A percentile compares a stretch with the other conserved stretches of the same genome.
Evolutionary conservation across 2,329 filamentous ascomycete species (phyloP).

Genomic region (Colletotrichum melonis): DNA sequence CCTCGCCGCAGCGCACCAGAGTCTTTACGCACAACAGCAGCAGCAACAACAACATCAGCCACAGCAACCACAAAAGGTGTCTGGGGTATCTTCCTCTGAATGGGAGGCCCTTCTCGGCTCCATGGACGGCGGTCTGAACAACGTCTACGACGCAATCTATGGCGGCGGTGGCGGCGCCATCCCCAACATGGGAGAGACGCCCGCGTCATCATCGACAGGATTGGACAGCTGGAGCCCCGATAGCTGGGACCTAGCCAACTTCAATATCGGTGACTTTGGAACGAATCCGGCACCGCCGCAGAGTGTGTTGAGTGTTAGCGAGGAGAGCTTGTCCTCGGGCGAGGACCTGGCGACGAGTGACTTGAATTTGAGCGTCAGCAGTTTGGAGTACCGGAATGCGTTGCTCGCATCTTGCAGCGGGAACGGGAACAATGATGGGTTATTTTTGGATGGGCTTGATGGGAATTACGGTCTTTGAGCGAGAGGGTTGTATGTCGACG

Average conservation of each 20-base stretch:
- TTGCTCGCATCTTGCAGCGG: constrained; percentile 39
- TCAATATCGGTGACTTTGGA: constrained; percentile 62
- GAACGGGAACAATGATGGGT: constrained; percentile 37
- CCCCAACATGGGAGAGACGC: constrained; percentile 57
- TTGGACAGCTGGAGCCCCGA: constrained; percentile 66
- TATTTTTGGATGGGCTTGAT: constrained; percentile 56
- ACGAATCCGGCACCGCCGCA: constrained; percentile 57
- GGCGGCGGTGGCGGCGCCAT: constrained; percentile 64
- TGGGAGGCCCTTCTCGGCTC: constrained; percentile 87
- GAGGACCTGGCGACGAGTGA: constrained; percentile 55
- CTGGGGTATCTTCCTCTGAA: constrained; percentile 71
- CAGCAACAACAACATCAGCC: constrained; percentile 28
- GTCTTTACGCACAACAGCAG: constrained; percentile 47
- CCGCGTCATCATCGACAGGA: constrained; percentile 49
- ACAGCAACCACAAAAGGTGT: constrained; percentile 49
- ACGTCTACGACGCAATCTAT: constrained; percentile 88
- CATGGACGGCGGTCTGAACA: constrained; percentile 82
- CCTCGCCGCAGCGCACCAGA: constrained; percentile 40
- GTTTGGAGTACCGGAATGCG: constrained; percentile 49
- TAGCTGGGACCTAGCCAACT: constrained; percentile 64
- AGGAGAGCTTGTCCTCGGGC: constrained; percentile 67
- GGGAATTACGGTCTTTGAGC: constrained; percentile 49
- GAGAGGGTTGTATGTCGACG: neutral
- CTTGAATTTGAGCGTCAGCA: constrained; percentile 44
- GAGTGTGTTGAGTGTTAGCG: constrained; percentile 67